Conservation (phyloP, 805 yeast species). For the Grigorovia yakushimaensis region DNA sequence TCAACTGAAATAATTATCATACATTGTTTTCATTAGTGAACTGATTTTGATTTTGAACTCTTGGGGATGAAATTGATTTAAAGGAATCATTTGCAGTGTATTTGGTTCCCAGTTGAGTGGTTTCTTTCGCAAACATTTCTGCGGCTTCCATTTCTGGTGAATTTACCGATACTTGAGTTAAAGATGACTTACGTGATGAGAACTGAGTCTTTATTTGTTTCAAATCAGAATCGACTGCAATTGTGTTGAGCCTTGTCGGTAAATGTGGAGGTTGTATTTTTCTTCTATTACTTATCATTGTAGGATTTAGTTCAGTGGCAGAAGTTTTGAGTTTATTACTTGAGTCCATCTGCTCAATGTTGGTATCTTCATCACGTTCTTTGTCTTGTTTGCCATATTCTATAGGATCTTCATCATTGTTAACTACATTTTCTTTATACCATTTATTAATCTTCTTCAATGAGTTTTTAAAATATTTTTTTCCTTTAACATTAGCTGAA, state of each 20-base stretch:
- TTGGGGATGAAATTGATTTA: background rate
- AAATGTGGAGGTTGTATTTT: slow-evolving; percentile 13
- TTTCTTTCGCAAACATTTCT: slow-evolving; percentile 24
- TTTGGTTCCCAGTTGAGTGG: slow-evolving; percentile 3
- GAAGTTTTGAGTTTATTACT: background rate
- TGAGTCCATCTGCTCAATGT: background rate
- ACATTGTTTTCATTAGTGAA: background rate
- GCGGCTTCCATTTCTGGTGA: slow-evolving; percentile 12
- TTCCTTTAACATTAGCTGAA: slow-evolving; percentile 16
- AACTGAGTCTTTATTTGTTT: background rate
- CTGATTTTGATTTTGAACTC: background rate
- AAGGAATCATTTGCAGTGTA: background rate
- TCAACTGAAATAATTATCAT: background rate
- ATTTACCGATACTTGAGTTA: background rate
- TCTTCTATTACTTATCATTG: slow-evolving; percentile 28
- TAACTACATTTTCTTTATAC: slow-evolving; percentile 36
- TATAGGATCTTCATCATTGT: slow-evolving; percentile 1
- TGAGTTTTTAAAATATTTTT: slow-evolving; percentile 35
- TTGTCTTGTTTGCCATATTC: background rate
- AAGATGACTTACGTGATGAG: background rate
- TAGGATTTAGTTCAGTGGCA: slow-evolving; percentile 10
- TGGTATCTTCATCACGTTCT: slow-evolving; percentile 1
- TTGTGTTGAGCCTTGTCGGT: slow-evolving; percentile 1
- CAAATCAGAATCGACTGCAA: background rate
- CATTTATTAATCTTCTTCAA: slow-evolving; percentile 57